Conservation (phyloP, 495 filamentous ascomycete genomes). For the Aspergillus hancockii region DNA sequence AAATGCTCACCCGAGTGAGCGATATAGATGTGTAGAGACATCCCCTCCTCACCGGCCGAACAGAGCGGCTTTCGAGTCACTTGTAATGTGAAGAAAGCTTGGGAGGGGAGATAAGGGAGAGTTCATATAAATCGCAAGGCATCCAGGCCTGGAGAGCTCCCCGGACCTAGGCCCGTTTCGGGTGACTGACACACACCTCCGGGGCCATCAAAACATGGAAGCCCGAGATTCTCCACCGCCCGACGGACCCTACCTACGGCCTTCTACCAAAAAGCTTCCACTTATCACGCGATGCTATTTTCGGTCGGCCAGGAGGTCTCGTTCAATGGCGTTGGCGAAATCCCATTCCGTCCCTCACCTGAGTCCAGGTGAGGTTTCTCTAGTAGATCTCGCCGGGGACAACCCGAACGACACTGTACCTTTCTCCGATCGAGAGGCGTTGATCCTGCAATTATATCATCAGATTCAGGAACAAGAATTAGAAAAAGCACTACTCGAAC, state of each 20-base stretch:
- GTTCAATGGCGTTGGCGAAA: slow-evolving; percentile 42
- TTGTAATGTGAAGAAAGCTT: slow-evolving; percentile 24
- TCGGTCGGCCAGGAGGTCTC: slow-evolving; percentile 33
- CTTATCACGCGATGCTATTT: slow-evolving; percentile 39
- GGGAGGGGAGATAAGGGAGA: slow-evolving; percentile 25
- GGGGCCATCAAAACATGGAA: slow-evolving; percentile 14
- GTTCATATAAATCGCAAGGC: slow-evolving; percentile 13
- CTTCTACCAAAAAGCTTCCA: slow-evolving; percentile 12
- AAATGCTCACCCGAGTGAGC: slow-evolving; percentile 87
- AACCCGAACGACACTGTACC: slow-evolving; percentile 49
- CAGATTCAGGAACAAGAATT: slow-evolving; percentile 68
- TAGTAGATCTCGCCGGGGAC: slow-evolving; percentile 44
- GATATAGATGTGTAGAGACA: slow-evolving; percentile 80
- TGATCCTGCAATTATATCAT: slow-evolving; percentile 67
- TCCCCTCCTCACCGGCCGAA: slow-evolving; percentile 49
- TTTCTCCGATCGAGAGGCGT: slow-evolving; percentile 61
- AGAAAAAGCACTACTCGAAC: slow-evolving; percentile 65
- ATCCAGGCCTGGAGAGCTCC: slow-evolving; percentile 20
- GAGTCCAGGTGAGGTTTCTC: slow-evolving; percentile 35
- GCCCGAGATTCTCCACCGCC: slow-evolving; percentile 22
- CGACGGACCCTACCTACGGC: slow-evolving; percentile 5
- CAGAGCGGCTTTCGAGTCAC: slow-evolving; percentile 27
- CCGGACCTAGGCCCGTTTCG: slow-evolving; percentile 22
- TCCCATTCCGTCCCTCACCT: slow-evolving; percentile 37
- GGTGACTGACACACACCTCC: slow-evolving; percentile 20